Percentiles rank a stretch among this genome's conserved stretches.
Conservation (phyloP, 805 yeast species). For the Cyberlindnera euphorbiiphila region DNA sequence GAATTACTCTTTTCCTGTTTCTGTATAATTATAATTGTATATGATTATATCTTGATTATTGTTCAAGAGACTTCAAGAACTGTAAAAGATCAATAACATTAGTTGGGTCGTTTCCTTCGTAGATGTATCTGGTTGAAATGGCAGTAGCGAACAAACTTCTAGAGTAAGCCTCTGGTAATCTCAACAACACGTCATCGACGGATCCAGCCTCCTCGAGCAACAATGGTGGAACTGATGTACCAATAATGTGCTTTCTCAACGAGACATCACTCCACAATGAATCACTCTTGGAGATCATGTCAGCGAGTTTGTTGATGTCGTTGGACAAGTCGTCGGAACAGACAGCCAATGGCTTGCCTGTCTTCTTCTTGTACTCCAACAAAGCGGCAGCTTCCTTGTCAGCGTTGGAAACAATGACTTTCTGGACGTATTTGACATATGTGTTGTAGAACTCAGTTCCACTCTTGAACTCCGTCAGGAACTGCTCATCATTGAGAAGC, state of each 20-base stretch:
- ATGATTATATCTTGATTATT: not conserved
- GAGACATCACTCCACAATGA: constrained; percentile 77
- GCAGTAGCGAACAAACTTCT: constrained; percentile 63
- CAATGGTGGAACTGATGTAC: constrained; percentile 73
- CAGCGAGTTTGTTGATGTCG: constrained; percentile 81
- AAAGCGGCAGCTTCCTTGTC: constrained; percentile 78
- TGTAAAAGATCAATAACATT: constrained; percentile 29
- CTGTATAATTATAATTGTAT: not conserved
- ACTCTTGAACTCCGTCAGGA: constrained; percentile 68
- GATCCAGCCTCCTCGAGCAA: constrained; percentile 71
- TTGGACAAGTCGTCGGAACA: constrained; percentile 80
- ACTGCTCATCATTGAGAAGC: constrained; percentile 81
- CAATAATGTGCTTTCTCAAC: constrained; percentile 73
- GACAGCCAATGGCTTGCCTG: constrained; percentile 57
- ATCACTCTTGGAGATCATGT: constrained; percentile 79
- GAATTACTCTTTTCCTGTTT: too few relatives aligned
- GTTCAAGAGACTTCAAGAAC: constrained; percentile 22
- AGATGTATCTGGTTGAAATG: constrained; percentile 27
- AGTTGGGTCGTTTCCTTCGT: constrained; percentile 26
- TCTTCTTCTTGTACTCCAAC: constrained; percentile 68
- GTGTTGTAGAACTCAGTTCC: constrained; percentile 72
- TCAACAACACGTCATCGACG: constrained; percentile 58
- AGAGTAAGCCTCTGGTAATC: constrained; percentile 86
- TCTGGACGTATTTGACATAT: constrained; percentile 85
- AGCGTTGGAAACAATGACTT: constrained; percentile 72